Conservation (phyloP, 495 filamentous ascomycete genomes). For the Penicillium goetzii region DNA sequence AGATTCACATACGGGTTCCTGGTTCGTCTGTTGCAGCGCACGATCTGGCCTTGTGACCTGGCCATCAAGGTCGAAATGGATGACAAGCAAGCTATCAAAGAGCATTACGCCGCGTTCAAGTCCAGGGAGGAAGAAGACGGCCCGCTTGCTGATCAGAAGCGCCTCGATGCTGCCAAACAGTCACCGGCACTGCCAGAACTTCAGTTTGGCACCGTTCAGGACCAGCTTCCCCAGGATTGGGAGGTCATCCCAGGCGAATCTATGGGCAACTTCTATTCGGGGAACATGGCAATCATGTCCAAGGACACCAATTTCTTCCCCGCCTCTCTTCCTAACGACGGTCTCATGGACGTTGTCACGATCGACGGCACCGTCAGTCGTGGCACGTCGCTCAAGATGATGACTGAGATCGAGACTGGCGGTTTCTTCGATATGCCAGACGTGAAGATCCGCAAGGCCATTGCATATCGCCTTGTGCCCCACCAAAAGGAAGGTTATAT, state of each 20-base stretch:
- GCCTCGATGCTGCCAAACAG: slow-evolving; percentile 30
- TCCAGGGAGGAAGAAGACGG: slow-evolving; percentile 32
- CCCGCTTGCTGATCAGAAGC: slow-evolving; percentile 21
- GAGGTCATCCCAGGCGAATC: slow-evolving; percentile 69
- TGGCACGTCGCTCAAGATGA: slow-evolving; percentile 61
- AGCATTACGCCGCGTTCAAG: slow-evolving; percentile 65
- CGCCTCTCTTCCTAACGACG: slow-evolving; percentile 80
- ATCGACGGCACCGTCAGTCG: slow-evolving; percentile 76
- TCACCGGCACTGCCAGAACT: slow-evolving; percentile 68
- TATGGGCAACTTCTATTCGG: slow-evolving; percentile 90
- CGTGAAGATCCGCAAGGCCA: slow-evolving; percentile 79
- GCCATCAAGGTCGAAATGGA: slow-evolving; percentile 78
- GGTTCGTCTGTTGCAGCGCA: slow-evolving; percentile 68
- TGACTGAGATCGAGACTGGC: slow-evolving; percentile 70
- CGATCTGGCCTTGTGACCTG: slow-evolving; percentile 85
- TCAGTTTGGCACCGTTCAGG: slow-evolving; percentile 75
- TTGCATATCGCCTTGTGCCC: slow-evolving; percentile 81
- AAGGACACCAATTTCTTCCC: slow-evolving; percentile 88
- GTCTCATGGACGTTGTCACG: slow-evolving; percentile 80
- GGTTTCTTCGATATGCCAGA: slow-evolving; percentile 77
- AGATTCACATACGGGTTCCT: slow-evolving; percentile 87
- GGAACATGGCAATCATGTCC: slow-evolving; percentile 94
- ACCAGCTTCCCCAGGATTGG: slow-evolving; percentile 77
- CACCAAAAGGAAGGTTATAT: slow-evolving; percentile 75
- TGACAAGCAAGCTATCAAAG: slow-evolving; percentile 74